These are phyloP conservation scores for Populus trichocarpa DNA, from an alignment of 441 rosid genomes.

Conservation along the genomic window DNA sequence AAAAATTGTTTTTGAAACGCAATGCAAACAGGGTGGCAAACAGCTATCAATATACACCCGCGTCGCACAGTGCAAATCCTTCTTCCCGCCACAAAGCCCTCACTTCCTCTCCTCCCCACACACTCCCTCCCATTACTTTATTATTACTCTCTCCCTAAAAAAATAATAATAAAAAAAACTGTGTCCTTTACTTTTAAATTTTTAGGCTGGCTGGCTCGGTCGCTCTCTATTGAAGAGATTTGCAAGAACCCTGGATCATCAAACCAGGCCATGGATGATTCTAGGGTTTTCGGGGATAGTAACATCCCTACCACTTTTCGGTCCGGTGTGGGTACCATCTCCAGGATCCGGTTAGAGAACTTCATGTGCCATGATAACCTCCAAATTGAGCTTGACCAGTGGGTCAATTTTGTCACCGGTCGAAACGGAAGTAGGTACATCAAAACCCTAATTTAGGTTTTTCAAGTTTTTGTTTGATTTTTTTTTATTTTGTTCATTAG, in stretches of 20 bases:
- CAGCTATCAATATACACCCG: not conserved
- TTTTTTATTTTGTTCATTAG: not conserved
- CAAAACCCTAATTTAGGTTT: not conserved
- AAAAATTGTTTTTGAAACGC: too few species aligned
- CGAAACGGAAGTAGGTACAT: conserved; percentile 71
- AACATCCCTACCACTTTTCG: conserved; percentile 17
- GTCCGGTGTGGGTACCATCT: conserved; percentile 57
- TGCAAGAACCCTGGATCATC: conserved; percentile 9
- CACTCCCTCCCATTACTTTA: not conserved
- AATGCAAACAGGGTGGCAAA: too few species aligned
- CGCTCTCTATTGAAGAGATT: not conserved
- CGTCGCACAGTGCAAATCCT: not conserved
- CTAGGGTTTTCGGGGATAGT: conserved; percentile 20
- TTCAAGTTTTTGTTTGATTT: not conserved
- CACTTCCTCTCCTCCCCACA: not conserved
- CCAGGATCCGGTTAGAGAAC: conserved; percentile 68
- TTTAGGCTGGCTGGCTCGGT: conserved; percentile 4
- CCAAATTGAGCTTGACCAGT: conserved; percentile 64
- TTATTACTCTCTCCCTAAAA: not conserved
- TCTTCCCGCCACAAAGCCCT: conserved; percentile 29
- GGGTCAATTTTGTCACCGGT: conserved; percentile 86
- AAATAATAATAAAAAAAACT: too few species aligned
- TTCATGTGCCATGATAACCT: conserved; percentile 85
- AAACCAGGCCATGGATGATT: conserved; percentile 29
- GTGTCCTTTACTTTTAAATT: not conserved